Percentiles rank a stretch among this genome's conserved stretches.
phyloP scores from a whole-genome alignment of 768 basidiomycete species.

The Psilocybe sp. region DNA sequence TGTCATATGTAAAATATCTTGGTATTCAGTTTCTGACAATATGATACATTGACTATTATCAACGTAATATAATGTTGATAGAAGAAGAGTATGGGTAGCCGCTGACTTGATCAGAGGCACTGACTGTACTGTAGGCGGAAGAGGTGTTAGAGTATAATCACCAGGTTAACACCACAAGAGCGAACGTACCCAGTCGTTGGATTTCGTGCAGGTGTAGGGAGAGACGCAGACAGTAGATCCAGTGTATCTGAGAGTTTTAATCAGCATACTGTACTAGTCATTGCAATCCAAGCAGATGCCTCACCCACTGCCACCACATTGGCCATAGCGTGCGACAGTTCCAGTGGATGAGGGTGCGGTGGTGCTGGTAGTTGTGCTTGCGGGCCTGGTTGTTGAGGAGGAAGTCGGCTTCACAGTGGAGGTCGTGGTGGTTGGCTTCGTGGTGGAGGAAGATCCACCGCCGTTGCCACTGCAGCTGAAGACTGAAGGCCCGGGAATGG shows the following conservation, averaged over 20 bases:
- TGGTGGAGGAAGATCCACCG: too few relatives aligned
- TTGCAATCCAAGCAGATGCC: constrained; percentile 1
- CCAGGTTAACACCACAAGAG: background rate
- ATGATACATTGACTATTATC: too few relatives aligned
- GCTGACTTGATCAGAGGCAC: constrained; percentile 16
- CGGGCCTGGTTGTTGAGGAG: constrained; percentile 8
- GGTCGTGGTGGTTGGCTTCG: too few relatives aligned
- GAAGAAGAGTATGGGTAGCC: background rate
- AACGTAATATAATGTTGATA: background rate
- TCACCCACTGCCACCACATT: constrained; percentile 41
- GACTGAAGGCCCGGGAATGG: constrained; percentile 47
- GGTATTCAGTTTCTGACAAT: background rate
- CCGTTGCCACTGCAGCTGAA: constrained; percentile 38
- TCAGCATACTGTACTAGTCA: background rate
- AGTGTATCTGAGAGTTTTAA: constrained; percentile 1
- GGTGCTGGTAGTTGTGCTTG: constrained; percentile 16
- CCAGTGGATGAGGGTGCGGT: constrained; percentile 17
- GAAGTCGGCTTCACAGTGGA: background rate
- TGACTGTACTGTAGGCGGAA: constrained; percentile 28
- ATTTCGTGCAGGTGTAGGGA: constrained; percentile 17
- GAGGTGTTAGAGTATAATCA: background rate
- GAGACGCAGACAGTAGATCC: constrained; percentile 17
- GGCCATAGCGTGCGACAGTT: constrained; percentile 39
- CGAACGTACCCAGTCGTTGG: constrained; percentile 18
- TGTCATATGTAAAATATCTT: too few relatives aligned